Evolutionary conservation across 176 grass and related monocot species (phyloP), one percentile per base, ranked within the genome.

Genomic region (Raddia guianensis): DNA sequence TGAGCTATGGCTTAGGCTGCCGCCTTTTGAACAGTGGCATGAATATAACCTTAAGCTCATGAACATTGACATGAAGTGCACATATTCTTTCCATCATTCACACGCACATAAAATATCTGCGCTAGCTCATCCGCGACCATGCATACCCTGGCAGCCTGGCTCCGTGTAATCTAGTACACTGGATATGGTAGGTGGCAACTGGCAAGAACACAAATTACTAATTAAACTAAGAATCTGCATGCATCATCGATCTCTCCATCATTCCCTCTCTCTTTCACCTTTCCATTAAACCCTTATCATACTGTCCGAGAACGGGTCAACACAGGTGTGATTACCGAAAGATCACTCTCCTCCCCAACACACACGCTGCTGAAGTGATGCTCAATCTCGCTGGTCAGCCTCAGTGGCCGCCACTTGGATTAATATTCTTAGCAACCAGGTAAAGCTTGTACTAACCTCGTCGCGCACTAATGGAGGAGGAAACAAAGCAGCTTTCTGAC

Each of bases 221-320:
- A 40, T 40, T 40, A 40, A 71, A 70, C 19, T 27, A 60, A 27
- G 81, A 74, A 73, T 54, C 74, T 8, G 20, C 49, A 33, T 78
- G 57, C 45, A 49, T 2, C 69, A 33, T 80, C 46, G 12, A 27
- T 27, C 27, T 27, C 7, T 58, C 44, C 44, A 57, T 51, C 68
- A 53, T 63, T 9, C 32, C 59, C 75, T 55, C 37, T 72, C 75
- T 4, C 47, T 79, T 49, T 80, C 54, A 21, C 21, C 69, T 80
- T 76, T 75, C 49, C 76, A 52, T 70, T 56, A 64, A 49, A 73
- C 27, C n/a, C 56, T 51, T 72, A 70, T 57, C 19, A 76, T 66
- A 64, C 3, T 85, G 86, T 85, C 77, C 42, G 55, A 70, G 81
- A 80, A 72, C 63, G 70, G 15, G 81, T 89, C 87, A 89, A 80